Conservation (phyloP, 2,329 filamentous ascomycete species). For the Sclerotinia minor region DNA sequence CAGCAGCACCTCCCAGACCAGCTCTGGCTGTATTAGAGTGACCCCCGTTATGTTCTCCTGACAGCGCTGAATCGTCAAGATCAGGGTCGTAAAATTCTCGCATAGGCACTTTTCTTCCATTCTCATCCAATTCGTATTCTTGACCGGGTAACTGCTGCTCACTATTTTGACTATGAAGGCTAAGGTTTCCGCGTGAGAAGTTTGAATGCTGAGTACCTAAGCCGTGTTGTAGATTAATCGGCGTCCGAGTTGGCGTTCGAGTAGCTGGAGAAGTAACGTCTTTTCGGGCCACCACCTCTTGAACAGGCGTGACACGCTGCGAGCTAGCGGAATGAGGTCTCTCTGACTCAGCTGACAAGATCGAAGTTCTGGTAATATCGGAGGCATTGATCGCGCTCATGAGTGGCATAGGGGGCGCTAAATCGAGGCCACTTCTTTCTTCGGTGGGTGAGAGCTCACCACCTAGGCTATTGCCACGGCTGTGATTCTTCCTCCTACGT, state of each 20-base stretch:
- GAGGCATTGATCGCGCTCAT: slow-evolving; percentile 84
- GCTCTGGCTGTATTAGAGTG: slow-evolving; percentile 35
- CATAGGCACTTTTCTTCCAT: slow-evolving; percentile 41
- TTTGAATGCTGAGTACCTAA: slow-evolving; percentile 65
- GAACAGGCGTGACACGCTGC: slow-evolving; percentile 56
- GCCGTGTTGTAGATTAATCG: slow-evolving; percentile 54
- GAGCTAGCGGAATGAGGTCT: slow-evolving; percentile 60
- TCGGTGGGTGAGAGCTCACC: slow-evolving; percentile 44
- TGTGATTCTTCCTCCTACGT: slow-evolving; percentile 49
- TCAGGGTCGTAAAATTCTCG: slow-evolving; percentile 32
- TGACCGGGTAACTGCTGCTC: slow-evolving; percentile 47
- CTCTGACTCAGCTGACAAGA: slow-evolving; percentile 78
- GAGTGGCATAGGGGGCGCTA: slow-evolving; percentile 78
- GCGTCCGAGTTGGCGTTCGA: slow-evolving; percentile 62
- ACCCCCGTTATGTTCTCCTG: slow-evolving; percentile 40
- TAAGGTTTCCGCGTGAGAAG: slow-evolving; percentile 49
- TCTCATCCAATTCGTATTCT: slow-evolving; percentile 42
- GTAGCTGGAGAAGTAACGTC: slow-evolving; percentile 61
- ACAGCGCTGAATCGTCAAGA: slow-evolving; percentile 34
- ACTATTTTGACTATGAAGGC: slow-evolving; percentile 46
- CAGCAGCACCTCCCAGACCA: slow-evolving; percentile 37
- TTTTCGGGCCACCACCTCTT: slow-evolving; percentile 56
- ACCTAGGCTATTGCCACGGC: slow-evolving; percentile 46
- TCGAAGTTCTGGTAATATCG: slow-evolving; percentile 83
- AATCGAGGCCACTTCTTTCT: slow-evolving; percentile 53